Conservation (phyloP, 768 basidiomycete genomes). For the Ramaria rubella region DNA sequence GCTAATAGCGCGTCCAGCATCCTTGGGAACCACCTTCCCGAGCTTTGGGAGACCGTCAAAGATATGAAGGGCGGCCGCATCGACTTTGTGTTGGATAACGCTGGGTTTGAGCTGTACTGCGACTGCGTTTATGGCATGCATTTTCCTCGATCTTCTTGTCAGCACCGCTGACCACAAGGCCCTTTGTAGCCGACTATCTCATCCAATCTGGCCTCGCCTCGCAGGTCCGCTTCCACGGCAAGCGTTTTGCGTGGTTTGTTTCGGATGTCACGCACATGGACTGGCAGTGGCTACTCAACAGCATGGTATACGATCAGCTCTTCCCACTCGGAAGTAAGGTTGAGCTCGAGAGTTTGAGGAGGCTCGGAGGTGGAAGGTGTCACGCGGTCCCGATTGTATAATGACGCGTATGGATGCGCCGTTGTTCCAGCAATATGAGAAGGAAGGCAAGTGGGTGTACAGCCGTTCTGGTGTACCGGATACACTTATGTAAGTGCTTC, state of each 20-base stretch:
- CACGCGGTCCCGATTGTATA: too few species aligned
- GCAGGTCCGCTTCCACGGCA: conserved; percentile 89
- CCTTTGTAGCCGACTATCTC: conserved; percentile 75
- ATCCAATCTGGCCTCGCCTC: conserved; percentile 82
- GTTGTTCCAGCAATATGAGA: conserved; percentile 62
- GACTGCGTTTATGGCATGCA: conserved; percentile 75
- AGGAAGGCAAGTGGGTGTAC: conserved; percentile 92
- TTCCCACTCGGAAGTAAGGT: conserved; percentile 78
- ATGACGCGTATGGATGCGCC: neutral
- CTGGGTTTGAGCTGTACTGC: conserved; percentile 84
- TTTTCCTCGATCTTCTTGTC: neutral
- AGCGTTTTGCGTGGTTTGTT: conserved; percentile 93
- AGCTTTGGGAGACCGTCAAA: conserved; percentile 26
- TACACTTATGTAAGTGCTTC: conserved; percentile 59
- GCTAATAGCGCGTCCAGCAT: conserved; percentile 75
- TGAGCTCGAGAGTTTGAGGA: conserved; percentile 74
- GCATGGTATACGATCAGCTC: conserved; percentile 85
- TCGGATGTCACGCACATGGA: conserved; percentile 91
- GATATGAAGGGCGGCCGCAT: conserved; percentile 55
- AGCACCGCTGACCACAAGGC: neutral
- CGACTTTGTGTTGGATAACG: conserved; percentile 76
- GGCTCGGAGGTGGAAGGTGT: conserved; percentile 84
- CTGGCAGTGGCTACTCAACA: conserved; percentile 88
- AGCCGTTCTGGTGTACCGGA: conserved; percentile 92
- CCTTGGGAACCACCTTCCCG: conserved; percentile 45